Percentiles rank a stretch among this genome's conserved stretches.
Evolutionary conservation across 345 rosid genomes (phyloP).

Genomic region (Durio zibethinus): DNA sequence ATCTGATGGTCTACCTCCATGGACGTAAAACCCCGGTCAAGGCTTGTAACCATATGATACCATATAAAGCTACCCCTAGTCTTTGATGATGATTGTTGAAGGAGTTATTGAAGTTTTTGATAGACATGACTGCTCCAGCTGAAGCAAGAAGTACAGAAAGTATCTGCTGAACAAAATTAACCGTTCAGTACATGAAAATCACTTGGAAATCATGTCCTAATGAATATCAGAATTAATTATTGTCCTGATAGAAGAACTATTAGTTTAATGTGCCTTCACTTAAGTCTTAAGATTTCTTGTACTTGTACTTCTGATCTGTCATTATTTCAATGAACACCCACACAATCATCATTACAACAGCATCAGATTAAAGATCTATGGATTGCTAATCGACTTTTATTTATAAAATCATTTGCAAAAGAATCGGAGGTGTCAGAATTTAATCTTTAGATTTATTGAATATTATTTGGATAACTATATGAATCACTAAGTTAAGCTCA

Average conservation of each 20-base stretch:
- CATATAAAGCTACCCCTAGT: slow-evolving; percentile 64
- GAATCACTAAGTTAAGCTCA: too few species aligned
- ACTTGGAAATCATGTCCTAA: not conserved
- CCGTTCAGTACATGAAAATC: not conserved
- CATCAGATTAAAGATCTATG: not conserved
- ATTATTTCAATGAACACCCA: not conserved
- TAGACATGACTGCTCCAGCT: slow-evolving; percentile 70
- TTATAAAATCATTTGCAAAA: slow-evolving; percentile 13
- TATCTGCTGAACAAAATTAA: slow-evolving; percentile 37
- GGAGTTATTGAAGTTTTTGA: slow-evolving; percentile 67
- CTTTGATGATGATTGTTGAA: slow-evolving; percentile 82
- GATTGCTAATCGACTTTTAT: not conserved
- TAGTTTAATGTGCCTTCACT: not conserved
- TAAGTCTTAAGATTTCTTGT: not conserved
- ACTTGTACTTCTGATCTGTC: not conserved
- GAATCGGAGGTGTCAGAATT: too few species aligned
- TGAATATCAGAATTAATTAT: not conserved
- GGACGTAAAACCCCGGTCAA: slow-evolving; percentile 60
- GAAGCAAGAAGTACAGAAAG: slow-evolving; percentile 58
- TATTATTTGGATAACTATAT: too few species aligned
- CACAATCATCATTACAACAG: not conserved
- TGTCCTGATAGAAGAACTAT: not conserved
- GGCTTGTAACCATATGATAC: slow-evolving; percentile 75
- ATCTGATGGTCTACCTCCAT: slow-evolving; percentile 38
- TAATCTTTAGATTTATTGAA: too few species aligned